Evolutionary conservation across 441 rosid species (phyloP), one percentile per base, ranked within the genome.

Genomic region (Adansonia rubrostipa): DNA sequence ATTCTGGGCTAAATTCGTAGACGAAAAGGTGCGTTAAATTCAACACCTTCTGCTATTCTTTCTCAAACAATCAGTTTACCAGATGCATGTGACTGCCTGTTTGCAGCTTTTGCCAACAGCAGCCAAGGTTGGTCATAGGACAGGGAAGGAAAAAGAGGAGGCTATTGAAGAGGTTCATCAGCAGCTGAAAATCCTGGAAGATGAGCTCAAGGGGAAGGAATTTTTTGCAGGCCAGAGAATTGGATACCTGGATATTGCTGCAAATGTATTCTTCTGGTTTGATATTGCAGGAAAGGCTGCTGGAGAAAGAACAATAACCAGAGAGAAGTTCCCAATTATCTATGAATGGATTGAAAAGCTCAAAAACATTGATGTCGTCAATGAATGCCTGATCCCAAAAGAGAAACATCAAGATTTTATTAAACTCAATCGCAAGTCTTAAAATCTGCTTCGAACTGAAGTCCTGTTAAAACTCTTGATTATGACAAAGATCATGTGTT

Each of bases 1-100:
- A 4, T 90, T 90, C 68, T 92, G 95, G 95, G 93, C 82, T 42
- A 82, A 88, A 79, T 93, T 85, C 56, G 61, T 92, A 45, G 98
- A 93, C 22, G 89, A 92, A 45, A 92, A 89, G 92, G 96, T 89
- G 14, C 9, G 5, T 24, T 11, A 45, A 45, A 9, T 45, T 11
- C 36, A 47, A 48, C 57, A 9, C 42, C 50, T 66, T 6, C 42
- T 48, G 4, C 50, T 11, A 47, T 68, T 20, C 6, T 45, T 44
- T 42, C 15, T 54, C 19, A 17, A 68, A 47, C 36, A 20, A 19
- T 67, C 54, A 45, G 72, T 67, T 67, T 9, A 67, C 9, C n/a
- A 28, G 13, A 51, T 71, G 22, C 13, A 51, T 51, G 58, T 24
- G 42, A 48, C 36, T 44, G 0, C 36, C 14, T 28, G 7, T 51